phyloP scores from a whole-genome alignment of 2,329 filamentous ascomycete species.

The Aspergillus quadrilineatus region DNA sequence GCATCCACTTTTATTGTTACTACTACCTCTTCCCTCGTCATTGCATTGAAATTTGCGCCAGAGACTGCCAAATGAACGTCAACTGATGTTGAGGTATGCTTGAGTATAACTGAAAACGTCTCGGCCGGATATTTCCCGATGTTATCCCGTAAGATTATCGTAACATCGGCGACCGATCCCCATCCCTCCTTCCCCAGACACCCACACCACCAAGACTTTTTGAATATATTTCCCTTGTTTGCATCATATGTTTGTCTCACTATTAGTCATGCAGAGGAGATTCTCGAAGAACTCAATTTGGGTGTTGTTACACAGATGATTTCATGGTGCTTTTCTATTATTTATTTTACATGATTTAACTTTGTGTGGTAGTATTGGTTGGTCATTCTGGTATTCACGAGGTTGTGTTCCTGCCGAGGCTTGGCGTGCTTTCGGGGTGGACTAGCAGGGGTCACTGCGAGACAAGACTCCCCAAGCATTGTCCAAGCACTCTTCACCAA shows the following conservation, averaged over 20 bases:
- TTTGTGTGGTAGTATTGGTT: not conserved
- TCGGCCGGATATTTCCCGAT: not conserved
- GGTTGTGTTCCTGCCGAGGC: not conserved
- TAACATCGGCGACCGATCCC: not conserved
- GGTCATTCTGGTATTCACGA: not conserved
- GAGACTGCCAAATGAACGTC: not conserved
- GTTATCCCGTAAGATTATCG: slow-evolving; percentile 17
- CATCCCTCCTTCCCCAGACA: not conserved
- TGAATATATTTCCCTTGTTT: not conserved
- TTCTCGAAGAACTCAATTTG: not conserved
- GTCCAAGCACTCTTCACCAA: not conserved
- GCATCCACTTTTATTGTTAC: not conserved
- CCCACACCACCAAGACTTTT: not conserved
- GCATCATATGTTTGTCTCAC: not conserved
- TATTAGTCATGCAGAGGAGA: slow-evolving; percentile 1
- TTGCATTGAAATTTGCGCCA: too few species aligned
- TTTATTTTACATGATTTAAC: not conserved
- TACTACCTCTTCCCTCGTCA: not conserved
- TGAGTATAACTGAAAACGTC: not conserved
- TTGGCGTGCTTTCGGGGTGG: not conserved
- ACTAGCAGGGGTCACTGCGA: not conserved
- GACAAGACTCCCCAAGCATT: slow-evolving; percentile 8
- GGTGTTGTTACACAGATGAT: not conserved
- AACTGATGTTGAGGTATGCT: not conserved
- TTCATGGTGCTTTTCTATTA: not conserved